Percentiles rank a stretch among this genome's conserved stretches.
Conservation (phyloP, 2,329 filamentous ascomycete genomes). For the Raffaelea ambrosiae region DNA sequence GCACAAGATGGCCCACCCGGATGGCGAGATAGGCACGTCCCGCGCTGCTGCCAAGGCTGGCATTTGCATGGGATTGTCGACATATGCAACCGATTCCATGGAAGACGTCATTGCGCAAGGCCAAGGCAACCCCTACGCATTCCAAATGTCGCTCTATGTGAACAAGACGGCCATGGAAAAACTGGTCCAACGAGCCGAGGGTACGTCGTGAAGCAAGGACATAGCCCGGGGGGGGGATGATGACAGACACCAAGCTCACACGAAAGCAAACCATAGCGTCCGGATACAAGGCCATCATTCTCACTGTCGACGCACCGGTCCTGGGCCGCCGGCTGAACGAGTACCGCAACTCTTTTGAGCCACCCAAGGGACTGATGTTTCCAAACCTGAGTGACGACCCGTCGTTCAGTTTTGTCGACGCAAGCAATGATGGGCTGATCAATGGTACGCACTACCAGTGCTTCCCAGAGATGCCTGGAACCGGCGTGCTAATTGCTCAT, state of each 20-base stretch:
- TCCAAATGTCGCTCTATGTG: not conserved
- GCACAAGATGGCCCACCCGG: constrained; percentile 41
- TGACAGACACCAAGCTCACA: too few species aligned
- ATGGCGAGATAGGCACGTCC: constrained; percentile 35
- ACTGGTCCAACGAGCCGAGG: not conserved
- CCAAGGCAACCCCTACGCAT: constrained; percentile 30
- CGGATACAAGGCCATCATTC: constrained; percentile 25
- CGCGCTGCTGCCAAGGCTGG: not conserved
- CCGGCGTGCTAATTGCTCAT: too few species aligned
- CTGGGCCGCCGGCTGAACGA: constrained; percentile 32
- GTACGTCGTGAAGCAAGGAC: not conserved
- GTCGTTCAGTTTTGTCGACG: not conserved
- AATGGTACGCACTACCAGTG: not conserved
- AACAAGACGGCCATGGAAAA: not conserved
- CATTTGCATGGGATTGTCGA: constrained; percentile 33
- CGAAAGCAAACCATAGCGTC: not conserved
- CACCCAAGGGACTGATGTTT: not conserved
- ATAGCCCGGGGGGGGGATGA: too few species aligned
- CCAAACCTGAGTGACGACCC: not conserved
- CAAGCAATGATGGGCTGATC: not conserved
- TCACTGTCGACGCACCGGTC: constrained; percentile 45
- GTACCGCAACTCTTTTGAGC: not conserved
- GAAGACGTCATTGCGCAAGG: constrained; percentile 35
- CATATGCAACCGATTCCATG: constrained; percentile 34
- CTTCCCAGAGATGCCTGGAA: too few species aligned